These are phyloP conservation scores for Neurospora sublineolata DNA, from an alignment of 495 filamentous ascomycete genomes.

Conservation along the genomic window DNA sequence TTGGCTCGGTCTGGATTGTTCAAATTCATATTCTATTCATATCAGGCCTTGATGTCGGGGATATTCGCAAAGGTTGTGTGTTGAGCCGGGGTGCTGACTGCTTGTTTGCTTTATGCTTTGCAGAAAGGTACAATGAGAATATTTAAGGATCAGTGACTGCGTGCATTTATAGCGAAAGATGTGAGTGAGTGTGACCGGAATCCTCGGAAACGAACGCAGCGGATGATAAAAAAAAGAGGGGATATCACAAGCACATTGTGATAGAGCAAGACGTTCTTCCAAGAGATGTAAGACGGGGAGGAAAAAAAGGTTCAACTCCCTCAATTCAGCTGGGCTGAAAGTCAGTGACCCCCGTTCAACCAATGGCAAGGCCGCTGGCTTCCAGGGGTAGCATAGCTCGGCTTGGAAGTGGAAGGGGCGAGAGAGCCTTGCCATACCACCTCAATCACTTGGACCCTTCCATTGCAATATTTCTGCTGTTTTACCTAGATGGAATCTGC, in stretches of 20 bases:
- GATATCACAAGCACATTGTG: neutral
- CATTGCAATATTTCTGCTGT: too few species aligned
- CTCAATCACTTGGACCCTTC: neutral
- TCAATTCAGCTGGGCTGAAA: constrained; percentile 1
- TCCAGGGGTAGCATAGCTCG: neutral
- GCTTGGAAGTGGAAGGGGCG: neutral
- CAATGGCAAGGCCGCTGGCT: constrained; percentile 6
- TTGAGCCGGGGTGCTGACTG: neutral
- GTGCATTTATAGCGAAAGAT: too few species aligned
- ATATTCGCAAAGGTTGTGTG: neutral
- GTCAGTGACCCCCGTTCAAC: neutral
- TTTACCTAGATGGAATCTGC: too few species aligned
- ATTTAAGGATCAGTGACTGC: neutral
- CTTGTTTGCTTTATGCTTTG: too few species aligned
- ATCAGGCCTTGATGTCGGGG: too few species aligned
- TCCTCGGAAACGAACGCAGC: neutral
- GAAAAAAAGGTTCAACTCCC: too few species aligned
- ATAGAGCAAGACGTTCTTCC: neutral
- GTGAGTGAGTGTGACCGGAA: neutral
- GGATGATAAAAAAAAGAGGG: neutral
- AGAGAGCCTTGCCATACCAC: neutral
- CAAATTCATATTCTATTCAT: neutral
- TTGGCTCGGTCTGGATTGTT: neutral
- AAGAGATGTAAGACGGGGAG: neutral
- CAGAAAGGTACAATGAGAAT: neutral